Evolutionary conservation across 257 asterid species (phyloP).

Genomic region (Coffea eugenioides): DNA sequence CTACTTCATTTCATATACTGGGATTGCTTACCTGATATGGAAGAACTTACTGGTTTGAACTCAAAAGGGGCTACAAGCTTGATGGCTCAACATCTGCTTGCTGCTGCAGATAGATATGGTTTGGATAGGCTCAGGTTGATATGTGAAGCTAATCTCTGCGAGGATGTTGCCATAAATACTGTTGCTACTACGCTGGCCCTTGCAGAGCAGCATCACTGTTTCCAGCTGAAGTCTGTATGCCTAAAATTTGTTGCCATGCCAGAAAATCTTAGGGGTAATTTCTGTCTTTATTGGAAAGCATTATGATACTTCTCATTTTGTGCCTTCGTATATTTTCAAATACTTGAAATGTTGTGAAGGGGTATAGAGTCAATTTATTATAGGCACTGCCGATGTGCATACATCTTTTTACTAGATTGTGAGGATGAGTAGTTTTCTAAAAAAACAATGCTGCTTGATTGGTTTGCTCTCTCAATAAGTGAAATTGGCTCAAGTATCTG

Average conservation of each 20-base stretch:
- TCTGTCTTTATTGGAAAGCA: neutral
- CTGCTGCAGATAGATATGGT: slow-evolving; percentile 93
- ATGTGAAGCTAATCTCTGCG: slow-evolving; percentile 82
- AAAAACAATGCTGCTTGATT: no score
- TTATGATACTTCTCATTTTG: no score
- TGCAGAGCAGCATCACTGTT: slow-evolving; percentile 97
- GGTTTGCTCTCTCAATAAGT: no score
- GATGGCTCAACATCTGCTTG: slow-evolving; percentile 96
- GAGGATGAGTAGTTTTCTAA: no score
- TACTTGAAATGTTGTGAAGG: neutral
- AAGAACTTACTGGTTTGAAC: slow-evolving; percentile 79
- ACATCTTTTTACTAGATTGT: neutral
- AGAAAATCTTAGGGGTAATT: slow-evolving; percentile 78
- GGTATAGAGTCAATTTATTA: neutral
- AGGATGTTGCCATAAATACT: slow-evolving; percentile 83
- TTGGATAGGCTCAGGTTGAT: slow-evolving; percentile 84
- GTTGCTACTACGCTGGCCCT: slow-evolving; percentile 95
- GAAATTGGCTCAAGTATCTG: neutral
- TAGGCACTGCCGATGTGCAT: neutral
- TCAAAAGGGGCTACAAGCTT: slow-evolving; percentile 86
- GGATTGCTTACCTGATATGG: slow-evolving; percentile 84
- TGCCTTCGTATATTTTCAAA: neutral
- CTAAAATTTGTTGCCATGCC: slow-evolving; percentile 79
- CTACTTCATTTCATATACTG: slow-evolving; percentile 85
- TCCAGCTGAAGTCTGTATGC: slow-evolving; percentile 82